Evolutionary conservation across 2,329 filamentous ascomycete genomes (phyloP).

Genomic region (Nemania abortiva): DNA sequence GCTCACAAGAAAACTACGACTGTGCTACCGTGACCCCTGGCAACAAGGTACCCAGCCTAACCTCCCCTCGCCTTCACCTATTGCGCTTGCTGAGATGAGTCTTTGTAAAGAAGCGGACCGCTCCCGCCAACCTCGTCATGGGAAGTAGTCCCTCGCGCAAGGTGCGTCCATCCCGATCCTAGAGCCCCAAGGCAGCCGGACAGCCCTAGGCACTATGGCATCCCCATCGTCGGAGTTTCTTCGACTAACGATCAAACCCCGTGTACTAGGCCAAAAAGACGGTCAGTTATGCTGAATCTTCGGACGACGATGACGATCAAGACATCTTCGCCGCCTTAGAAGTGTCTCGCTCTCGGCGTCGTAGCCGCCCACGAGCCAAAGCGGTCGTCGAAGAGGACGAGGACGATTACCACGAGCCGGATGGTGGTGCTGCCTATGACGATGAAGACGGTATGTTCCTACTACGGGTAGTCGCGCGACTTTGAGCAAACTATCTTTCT

Average conservation of each 20-base stretch:
- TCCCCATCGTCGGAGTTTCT: background rate
- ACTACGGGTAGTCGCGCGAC: background rate
- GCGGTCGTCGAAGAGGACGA: slow-evolving; percentile 76
- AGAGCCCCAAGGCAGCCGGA: too few species aligned
- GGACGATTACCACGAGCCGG: slow-evolving; percentile 73
- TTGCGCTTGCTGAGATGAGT: slow-evolving; percentile 57
- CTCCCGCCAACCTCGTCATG: slow-evolving; percentile 55
- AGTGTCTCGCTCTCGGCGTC: slow-evolving; percentile 55
- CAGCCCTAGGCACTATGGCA: background rate
- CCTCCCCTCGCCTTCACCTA: slow-evolving; percentile 60
- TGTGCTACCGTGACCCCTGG: slow-evolving; percentile 49
- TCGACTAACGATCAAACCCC: slow-evolving; percentile 1
- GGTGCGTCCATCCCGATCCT: slow-evolving; percentile 60
- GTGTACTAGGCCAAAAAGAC: slow-evolving; percentile 62
- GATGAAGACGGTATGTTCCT: slow-evolving; percentile 70
- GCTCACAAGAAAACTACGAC: slow-evolving; percentile 75
- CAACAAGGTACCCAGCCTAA: slow-evolving; percentile 64
- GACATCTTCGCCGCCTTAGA: slow-evolving; percentile 70
- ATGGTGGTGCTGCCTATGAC: slow-evolving; percentile 68
- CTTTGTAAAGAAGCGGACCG: slow-evolving; percentile 54
- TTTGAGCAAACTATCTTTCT: background rate
- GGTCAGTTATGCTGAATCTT: slow-evolving; percentile 88
- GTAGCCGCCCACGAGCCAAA: slow-evolving; percentile 65
- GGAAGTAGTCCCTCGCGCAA: slow-evolving; percentile 83
- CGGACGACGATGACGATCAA: slow-evolving; percentile 83